A percentile compares a stretch with the other conserved stretches of the same genome.
phyloP scores from a whole-genome alignment of 805 yeast genomes.

The Kluyveromyces aestuarii region DNA sequence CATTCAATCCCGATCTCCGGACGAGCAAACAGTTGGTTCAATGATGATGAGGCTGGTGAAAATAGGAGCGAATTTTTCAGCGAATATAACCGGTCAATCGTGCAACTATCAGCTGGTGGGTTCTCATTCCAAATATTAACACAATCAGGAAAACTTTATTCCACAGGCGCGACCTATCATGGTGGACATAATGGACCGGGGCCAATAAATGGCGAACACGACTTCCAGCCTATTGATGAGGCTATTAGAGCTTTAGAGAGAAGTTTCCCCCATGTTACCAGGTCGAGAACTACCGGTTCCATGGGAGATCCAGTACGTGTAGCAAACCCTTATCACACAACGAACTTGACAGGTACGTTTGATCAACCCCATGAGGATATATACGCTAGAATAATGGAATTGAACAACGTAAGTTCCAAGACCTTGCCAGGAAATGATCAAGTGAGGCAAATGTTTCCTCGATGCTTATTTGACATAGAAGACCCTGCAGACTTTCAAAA shows the following conservation, averaged over 20 bases:
- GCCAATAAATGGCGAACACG: constrained; percentile 26
- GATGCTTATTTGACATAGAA: constrained; percentile 19
- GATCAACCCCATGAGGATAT: constrained; percentile 21
- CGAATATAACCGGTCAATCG: constrained; percentile 12
- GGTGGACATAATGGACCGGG: constrained; percentile 37
- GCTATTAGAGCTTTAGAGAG: constrained; percentile 17
- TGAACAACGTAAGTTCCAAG: constrained; percentile 14
- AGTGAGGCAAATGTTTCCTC: constrained; percentile 22
- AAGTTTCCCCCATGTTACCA: constrained; percentile 11
- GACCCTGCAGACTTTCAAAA: constrained; percentile 6
- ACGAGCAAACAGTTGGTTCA: constrained; percentile 4
- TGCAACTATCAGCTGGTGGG: constrained; percentile 50
- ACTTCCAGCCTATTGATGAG: constrained; percentile 27
- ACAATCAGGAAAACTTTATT: constrained; percentile 44
- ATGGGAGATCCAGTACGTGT: neutral
- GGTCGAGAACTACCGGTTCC: neutral
- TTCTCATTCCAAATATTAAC: constrained; percentile 53
- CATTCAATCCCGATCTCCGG: constrained; percentile 1
- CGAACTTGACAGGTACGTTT: constrained; percentile 3
- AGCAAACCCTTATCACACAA: constrained; percentile 2
- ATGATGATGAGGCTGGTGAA: neutral
- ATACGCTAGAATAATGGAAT: constrained; percentile 17
- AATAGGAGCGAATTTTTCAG: constrained; percentile 2
- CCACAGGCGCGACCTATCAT: constrained; percentile 40
- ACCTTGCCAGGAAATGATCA: constrained; percentile 20